Conservation (phyloP, 768 basidiomycete genomes). For the Lenzites betulinus region DNA sequence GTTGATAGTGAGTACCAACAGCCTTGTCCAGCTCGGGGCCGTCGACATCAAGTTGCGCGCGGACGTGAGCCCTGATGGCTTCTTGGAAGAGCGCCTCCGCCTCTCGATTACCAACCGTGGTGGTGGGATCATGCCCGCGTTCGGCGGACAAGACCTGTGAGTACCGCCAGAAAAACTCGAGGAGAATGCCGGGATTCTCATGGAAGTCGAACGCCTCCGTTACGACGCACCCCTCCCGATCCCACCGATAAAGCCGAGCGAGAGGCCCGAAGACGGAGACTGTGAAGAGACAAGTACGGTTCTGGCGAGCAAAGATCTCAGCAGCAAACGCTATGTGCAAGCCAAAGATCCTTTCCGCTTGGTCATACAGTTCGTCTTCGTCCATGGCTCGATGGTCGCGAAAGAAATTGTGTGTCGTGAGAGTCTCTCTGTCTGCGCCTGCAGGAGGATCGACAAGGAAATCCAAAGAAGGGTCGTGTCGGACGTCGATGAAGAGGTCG, state of each 20-base stretch:
- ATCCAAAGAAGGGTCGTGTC: neutral
- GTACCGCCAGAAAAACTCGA: conserved; percentile 36
- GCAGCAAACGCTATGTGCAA: neutral
- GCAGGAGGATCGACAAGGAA: conserved; percentile 9
- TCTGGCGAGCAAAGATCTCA: conserved; percentile 27
- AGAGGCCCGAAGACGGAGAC: conserved; percentile 29
- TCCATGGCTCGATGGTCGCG: neutral
- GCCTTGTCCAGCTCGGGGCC: neutral
- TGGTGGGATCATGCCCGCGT: conserved; percentile 29
- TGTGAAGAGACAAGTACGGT: conserved; percentile 32
- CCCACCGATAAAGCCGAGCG: conserved; percentile 36
- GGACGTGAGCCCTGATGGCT: neutral
- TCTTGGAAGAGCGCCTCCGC: neutral
- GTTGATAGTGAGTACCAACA: neutral
- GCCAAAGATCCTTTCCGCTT: neutral
- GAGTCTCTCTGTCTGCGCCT: neutral
- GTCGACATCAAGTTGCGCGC: neutral
- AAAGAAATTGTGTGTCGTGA: neutral
- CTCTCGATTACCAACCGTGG: neutral
- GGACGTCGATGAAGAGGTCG: conserved; percentile 17
- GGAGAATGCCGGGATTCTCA: conserved; percentile 21
- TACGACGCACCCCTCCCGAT: conserved; percentile 37
- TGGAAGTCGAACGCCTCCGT: conserved; percentile 30
- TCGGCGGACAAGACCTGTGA: conserved; percentile 5
- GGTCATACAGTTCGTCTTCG: neutral